Base-by-base conservation (phyloP, 2,329 filamentous ascomycete species). In the Pyrenophora tritici-repentis region DNA sequence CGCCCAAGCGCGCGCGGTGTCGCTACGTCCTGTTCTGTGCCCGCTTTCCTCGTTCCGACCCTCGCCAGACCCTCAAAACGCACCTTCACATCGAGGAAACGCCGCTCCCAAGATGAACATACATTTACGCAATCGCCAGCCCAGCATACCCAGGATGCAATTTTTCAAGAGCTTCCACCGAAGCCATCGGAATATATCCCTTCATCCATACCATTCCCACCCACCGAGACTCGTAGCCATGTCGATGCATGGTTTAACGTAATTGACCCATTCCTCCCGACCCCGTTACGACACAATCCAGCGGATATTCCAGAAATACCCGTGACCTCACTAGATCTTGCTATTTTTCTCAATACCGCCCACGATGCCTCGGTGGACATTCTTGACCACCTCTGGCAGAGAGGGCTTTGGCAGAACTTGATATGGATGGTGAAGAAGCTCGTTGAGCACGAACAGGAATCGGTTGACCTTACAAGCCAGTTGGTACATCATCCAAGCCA, bases 371-470 rank as follows among this genome's bases (percentile, higher is more conserved):
- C 60, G 2, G 47, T 74, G 6, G 75, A 79, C 50, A 54, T 79
- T 6, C 62, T 80, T 14, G 65, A 60, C 43, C 56, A 77, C 46
- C 53, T 80, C 2, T 77, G 72, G 2, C 42, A 76, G 20, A 59
- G 76, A 53, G 66, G 70, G 14, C 69, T 76, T 35, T 80, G 78
- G 77, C 67, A 68, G 47, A 68, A 73, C 18, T 73, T 76, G 3
- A 65, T 78, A 12, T 80, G 78, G 78, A 67, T 79, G 20, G 70
- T 75, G 12, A 78, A 76, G 56, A 71, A 73, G 43, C 60, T 79
- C 17, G 62, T 74, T 1, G 75, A 78, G 37, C 59, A 68, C 16
- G 65, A 65, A 4, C 54, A 47, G 47, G 60, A 20, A 18, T 60
- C 53, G 2, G 16, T 37, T 0, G 58, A 58, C 10, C 18, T 44